Evolutionary conservation across 2,329 filamentous ascomycete species (phyloP), one percentile per base, ranked within the genome.

Genomic region (Ceratocystis colombiana): DNA sequence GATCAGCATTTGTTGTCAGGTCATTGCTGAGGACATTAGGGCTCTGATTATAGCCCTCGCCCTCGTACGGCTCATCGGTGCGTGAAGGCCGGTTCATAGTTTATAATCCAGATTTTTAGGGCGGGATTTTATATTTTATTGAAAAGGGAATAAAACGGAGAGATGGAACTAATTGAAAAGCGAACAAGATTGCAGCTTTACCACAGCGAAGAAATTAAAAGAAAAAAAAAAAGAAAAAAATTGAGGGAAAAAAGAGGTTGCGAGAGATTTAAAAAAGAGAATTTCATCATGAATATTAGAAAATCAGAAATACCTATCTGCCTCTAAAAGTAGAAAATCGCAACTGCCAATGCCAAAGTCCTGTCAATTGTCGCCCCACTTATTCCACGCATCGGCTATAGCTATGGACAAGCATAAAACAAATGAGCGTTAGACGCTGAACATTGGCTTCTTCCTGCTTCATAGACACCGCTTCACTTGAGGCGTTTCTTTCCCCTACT

Each of bases 81-180:
- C 80, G 78, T 37, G 80, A 81, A 12, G 81, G 80, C 68, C 81
- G 81, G 70, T 82, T 83, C 81, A 83, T 82, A 57, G 28, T 17
- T 45, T 57, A 28, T n/a, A 20, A 45, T 62, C 15, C 15, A 41
- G 33, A 62, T 46, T 62, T 62, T 45, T 62, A 41, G n/a, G 3
- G 25, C 6, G 17, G 12, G 30, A 28, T 30, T 15, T 28, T 25
- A 46, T 48, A 12, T 22, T 50, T n/a, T 7, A 1, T 20, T 8
- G 46, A 50, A 50, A 8, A 50, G 20, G 20, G 46, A 50, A 50
- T 10, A 33, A 30, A 28, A 17, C 4, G 30, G 17, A 15, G 15
- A 57, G 7, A 57, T 28, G 17, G 1, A 50, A 50, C 6, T 17
- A 12, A 50, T n/a, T 37, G 8, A 37, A 37, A 37, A 37, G 33